Percentiles rank a stretch among this genome's conserved stretches.
phyloP scores from a whole-genome alignment of 352 stramenopile genomes.

The Elongisporangium undulatum region DNA sequence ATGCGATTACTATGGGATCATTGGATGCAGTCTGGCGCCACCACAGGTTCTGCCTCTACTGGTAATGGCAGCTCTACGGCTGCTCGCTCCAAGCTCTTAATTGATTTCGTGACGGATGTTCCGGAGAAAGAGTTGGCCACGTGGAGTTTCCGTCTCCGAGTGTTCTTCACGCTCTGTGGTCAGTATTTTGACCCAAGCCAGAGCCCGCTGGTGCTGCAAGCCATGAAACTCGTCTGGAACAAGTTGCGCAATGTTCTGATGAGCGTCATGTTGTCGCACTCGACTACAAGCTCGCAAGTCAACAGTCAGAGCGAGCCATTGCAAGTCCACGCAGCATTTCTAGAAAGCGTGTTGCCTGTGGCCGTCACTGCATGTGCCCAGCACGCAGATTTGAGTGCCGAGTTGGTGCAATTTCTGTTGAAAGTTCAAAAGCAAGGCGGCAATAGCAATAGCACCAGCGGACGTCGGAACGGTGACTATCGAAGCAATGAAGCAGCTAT shows the following conservation, averaged over 20 bases:
- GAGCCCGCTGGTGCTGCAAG: conserved; percentile 33
- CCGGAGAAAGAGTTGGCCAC: conserved; percentile 45
- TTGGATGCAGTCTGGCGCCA: conserved; percentile 30
- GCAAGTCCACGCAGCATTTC: conserved; percentile 23
- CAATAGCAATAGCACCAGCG: conserved; percentile 10
- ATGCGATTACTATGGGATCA: conserved; percentile 48
- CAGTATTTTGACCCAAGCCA: conserved; percentile 33
- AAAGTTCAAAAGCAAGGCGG: conserved; percentile 57
- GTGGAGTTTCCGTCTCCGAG: conserved; percentile 45
- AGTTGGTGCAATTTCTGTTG: conserved; percentile 62
- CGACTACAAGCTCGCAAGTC: conserved; percentile 3
- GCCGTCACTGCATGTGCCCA: conserved; percentile 41
- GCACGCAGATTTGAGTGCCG: conserved; percentile 46
- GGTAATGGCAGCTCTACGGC: too few relatives aligned
- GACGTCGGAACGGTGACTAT: conserved; percentile 8
- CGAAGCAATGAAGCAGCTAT: conserved; percentile 3
- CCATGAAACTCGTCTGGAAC: conserved; percentile 54
- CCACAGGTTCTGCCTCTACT: background rate
- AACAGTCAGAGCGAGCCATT: conserved; percentile 5
- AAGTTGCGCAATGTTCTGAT: conserved; percentile 33
- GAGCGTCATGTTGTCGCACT: conserved; percentile 4
- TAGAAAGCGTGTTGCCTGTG: conserved; percentile 38
- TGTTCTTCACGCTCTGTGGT: conserved; percentile 48
- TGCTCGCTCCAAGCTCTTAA: conserved; percentile 28
- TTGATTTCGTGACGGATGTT: conserved; percentile 43